phyloP scores from a whole-genome alignment of 2,329 filamentous ascomycete species.

The Botrytis deweyae region DNA sequence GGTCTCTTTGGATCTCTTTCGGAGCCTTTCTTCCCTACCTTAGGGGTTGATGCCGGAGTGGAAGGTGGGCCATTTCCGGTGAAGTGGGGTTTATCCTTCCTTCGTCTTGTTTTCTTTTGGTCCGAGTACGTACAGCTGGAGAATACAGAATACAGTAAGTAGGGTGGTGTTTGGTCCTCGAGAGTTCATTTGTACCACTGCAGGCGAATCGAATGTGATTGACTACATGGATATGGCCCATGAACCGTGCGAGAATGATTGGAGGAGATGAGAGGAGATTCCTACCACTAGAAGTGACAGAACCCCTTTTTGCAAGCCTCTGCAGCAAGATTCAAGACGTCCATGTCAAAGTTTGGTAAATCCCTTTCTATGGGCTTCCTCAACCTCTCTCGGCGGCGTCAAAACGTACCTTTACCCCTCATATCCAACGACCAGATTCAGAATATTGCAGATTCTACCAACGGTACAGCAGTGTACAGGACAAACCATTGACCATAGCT shows the following conservation, averaged over 20 bases:
- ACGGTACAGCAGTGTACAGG: neutral
- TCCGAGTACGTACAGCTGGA: no score
- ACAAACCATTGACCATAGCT: conserved; percentile 5
- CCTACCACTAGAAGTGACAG: neutral
- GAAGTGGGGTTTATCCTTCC: neutral
- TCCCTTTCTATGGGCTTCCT: neutral
- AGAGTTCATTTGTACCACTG: neutral
- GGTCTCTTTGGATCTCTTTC: no score
- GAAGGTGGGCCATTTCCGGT: neutral
- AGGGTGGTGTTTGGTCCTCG: neutral
- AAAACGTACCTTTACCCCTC: neutral
- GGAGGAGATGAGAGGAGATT: neutral
- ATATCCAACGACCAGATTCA: neutral
- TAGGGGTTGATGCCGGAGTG: neutral
- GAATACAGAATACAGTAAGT: neutral
- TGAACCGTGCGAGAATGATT: conserved; percentile 7
- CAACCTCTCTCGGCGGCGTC: conserved; percentile 1
- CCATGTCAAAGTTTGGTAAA: neutral
- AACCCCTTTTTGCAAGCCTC: neutral
- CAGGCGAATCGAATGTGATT: neutral
- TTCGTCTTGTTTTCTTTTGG: neutral
- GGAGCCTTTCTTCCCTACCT: neutral
- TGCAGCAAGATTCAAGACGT: neutral
- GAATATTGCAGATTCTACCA: neutral
- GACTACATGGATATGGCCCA: neutral